Conservation (phyloP, 176 grass and related monocot genomes). For the Thinopyrum elongatum region DNA sequence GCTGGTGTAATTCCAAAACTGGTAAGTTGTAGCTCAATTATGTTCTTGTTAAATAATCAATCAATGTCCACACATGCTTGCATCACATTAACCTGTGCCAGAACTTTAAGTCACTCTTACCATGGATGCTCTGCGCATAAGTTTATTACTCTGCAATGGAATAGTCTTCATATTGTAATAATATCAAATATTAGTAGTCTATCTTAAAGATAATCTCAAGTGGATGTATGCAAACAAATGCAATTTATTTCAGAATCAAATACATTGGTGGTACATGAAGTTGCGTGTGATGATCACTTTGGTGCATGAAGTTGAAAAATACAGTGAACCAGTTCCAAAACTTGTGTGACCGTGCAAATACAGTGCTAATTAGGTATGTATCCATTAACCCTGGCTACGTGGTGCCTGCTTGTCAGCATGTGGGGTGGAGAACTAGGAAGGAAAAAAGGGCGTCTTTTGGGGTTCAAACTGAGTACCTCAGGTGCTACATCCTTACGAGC, state of each 20-base stretch:
- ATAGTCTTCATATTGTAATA: neutral
- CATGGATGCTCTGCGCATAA: neutral
- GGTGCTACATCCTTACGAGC: too few relatives aligned
- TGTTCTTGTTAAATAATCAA: neutral
- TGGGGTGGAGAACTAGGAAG: too few relatives aligned
- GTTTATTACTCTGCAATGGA: neutral
- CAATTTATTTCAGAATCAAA: slow-evolving; percentile 1
- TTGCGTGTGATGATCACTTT: too few relatives aligned
- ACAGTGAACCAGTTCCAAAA: too few relatives aligned
- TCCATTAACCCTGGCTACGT: too few relatives aligned
- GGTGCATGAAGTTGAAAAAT: too few relatives aligned
- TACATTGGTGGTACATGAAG: too few relatives aligned
- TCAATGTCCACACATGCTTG: neutral
- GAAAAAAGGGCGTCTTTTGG: too few relatives aligned
- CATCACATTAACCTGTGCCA: neutral
- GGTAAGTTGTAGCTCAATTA: slow-evolving; percentile 32
- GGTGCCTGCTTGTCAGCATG: too few relatives aligned
- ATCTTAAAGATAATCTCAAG: neutral
- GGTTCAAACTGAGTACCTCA: too few relatives aligned
- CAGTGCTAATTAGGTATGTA: too few relatives aligned
- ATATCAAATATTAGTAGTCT: neutral
- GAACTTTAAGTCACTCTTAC: neutral
- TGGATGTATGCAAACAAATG: neutral
- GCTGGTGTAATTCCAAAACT: slow-evolving; percentile 62
- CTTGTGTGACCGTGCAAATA: too few relatives aligned